These are phyloP conservation scores for Salix purpurea DNA, from an alignment of 345 rosid genomes.

Conservation along the genomic window DNA sequence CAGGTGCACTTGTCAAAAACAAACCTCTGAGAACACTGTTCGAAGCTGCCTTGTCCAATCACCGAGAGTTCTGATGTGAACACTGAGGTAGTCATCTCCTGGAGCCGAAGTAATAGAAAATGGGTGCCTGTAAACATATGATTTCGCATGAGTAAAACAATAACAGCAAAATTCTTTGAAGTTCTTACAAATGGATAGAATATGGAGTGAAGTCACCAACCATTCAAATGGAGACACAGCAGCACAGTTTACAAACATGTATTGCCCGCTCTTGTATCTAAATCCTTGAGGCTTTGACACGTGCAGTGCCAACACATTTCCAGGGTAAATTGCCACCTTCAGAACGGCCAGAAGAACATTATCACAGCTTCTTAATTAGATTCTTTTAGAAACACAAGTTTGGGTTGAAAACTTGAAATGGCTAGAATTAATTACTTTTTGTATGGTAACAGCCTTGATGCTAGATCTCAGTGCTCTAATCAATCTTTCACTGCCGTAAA, in stretches of 20 bases:
- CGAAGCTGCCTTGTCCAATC: constrained; percentile 77
- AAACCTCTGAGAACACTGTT: constrained; percentile 66
- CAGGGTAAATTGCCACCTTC: constrained; percentile 71
- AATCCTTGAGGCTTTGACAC: constrained; percentile 77
- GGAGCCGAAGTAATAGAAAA: constrained; percentile 89
- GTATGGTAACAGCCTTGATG: constrained; percentile 56
- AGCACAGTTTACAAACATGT: constrained; percentile 77
- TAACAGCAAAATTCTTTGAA: neutral
- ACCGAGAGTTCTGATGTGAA: constrained; percentile 68
- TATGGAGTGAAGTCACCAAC: constrained; percentile 13
- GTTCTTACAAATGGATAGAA: neutral
- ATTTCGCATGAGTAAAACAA: neutral
- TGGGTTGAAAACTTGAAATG: neutral
- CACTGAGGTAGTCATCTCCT: constrained; percentile 67
- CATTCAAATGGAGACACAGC: constrained; percentile 87
- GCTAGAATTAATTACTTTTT: constrained; percentile 38
- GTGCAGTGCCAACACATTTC: constrained; percentile 70
- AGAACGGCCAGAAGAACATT: neutral
- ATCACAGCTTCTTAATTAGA: neutral
- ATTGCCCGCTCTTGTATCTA: constrained; percentile 78
- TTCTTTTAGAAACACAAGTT: neutral
- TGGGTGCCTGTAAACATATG: constrained; percentile 60
- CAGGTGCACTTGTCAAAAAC: neutral
- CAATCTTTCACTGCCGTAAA: constrained; percentile 59
- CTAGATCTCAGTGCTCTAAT: constrained; percentile 66